Evolutionary conservation across 371 early-diverging fungal genomes (phyloP).

Genomic region (Apophysomyces sp.): DNA sequence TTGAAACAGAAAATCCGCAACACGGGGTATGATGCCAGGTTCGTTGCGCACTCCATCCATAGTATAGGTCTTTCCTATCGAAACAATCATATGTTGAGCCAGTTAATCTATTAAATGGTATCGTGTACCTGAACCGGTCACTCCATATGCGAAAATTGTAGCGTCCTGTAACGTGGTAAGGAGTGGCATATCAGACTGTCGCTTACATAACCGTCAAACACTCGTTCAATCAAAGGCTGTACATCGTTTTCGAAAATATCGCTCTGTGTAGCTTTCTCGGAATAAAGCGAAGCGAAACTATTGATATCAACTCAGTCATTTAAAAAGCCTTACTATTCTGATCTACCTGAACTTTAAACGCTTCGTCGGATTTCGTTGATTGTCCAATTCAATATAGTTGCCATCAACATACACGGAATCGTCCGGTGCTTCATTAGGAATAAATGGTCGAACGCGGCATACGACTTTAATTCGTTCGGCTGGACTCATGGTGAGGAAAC

Average conservation of each 20-base stretch:
- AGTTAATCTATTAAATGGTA: not conserved
- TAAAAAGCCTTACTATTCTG: not conserved
- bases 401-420: slow-evolving; percentile 26
- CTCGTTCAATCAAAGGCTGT: slow-evolving; percentile 47
- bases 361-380: not conserved
- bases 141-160: slow-evolving; percentile 75
- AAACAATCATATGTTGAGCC: not conserved
- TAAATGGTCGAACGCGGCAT: slow-evolving; percentile 57
- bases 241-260: slow-evolving; percentile 52
- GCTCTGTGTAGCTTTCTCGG: slow-evolving; percentile 33
- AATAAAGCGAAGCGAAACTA: slow-evolving; percentile 56
- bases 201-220: slow-evolving; percentile 50
- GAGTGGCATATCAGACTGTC: not conserved
- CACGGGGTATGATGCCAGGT: slow-evolving; percentile 62
- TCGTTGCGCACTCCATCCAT: slow-evolving; percentile 53
- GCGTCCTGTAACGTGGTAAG: slow-evolving; percentile 29
- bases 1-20: slow-evolving; percentile 33
- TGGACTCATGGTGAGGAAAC: slow-evolving; percentile 5
- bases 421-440: slow-evolving; percentile 42
- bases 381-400: slow-evolving; percentile 31
- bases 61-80: slow-evolving; percentile 69
- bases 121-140: slow-evolving; percentile 55
- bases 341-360: not conserved
- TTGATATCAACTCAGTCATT: not conserved
- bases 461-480: slow-evolving; percentile 39